Conservation (phyloP, 176 grass and related monocot species). For the Rhynchospora breviuscula region DNA sequence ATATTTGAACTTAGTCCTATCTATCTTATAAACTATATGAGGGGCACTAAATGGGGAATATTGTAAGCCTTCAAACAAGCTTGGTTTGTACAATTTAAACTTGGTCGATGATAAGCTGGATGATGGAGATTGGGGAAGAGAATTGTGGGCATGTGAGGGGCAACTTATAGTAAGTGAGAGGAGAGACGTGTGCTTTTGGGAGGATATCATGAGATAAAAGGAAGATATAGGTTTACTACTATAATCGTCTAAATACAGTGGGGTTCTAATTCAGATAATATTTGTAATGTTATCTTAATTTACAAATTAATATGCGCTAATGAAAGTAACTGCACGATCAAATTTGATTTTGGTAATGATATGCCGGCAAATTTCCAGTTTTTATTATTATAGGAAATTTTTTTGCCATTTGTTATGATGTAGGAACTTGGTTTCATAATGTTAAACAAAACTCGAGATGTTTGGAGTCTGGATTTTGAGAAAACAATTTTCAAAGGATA, state of each 20-base stretch:
- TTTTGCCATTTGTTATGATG: too few relatives aligned
- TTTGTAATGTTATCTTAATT: not conserved
- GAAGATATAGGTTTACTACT: not conserved
- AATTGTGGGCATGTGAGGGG: not conserved
- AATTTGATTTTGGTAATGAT: not conserved
- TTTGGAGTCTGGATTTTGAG: too few relatives aligned
- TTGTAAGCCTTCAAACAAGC: too few relatives aligned
- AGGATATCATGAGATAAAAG: not conserved
- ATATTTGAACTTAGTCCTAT: too few relatives aligned
- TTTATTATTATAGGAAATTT: too few relatives aligned
- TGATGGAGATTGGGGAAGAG: not conserved
- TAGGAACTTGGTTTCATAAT: too few relatives aligned
- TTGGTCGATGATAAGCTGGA: not conserved
- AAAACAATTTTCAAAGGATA: too few relatives aligned
- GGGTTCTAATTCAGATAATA: not conserved
- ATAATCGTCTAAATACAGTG: not conserved
- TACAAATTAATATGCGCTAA: not conserved
- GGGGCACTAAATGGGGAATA: too few relatives aligned
- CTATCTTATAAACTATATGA: too few relatives aligned
- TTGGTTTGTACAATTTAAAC: not conserved
- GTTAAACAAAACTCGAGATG: too few relatives aligned
- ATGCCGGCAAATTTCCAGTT: too few relatives aligned
- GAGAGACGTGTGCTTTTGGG: not conserved
- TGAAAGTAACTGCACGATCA: not conserved
- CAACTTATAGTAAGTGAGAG: not conserved